These are phyloP conservation scores for Tylopilus vinaceipallidus DNA, from an alignment of 768 basidiomycete species.

Conservation along the genomic window DNA sequence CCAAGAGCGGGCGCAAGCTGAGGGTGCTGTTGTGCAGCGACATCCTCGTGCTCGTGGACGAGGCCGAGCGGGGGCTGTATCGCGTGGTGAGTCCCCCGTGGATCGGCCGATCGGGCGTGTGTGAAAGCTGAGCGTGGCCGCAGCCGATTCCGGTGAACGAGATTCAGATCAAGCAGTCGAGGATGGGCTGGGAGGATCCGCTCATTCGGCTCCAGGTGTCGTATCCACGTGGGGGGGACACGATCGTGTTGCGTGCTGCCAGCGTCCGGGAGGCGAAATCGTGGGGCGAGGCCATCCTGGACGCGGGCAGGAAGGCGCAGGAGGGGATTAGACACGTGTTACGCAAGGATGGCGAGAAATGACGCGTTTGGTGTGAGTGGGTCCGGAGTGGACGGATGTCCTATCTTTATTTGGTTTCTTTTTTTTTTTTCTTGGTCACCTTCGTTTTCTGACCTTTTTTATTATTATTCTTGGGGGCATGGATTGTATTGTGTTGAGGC, in stretches of 20 bases:
- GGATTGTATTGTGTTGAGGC: too few relatives aligned
- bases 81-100: constrained; percentile 56
- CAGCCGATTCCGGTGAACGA: constrained; percentile 78
- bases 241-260: constrained; percentile 55
- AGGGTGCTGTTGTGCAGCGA: constrained; percentile 85
- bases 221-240: constrained; percentile 74
- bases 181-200: constrained; percentile 58
- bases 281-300: constrained; percentile 45
- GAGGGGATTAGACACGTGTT: constrained; percentile 8
- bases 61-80: constrained; percentile 65
- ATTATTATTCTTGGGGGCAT: neutral
- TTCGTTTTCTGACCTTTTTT: neutral
- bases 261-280: constrained; percentile 58
- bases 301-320: constrained; percentile 10
- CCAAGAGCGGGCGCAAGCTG: constrained; percentile 80
- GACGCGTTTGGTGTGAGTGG: neutral
- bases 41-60: constrained; percentile 83
- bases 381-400: constrained; percentile 1
- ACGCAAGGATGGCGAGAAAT: neutral
- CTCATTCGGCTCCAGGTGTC: constrained; percentile 63
- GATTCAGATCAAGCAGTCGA: constrained; percentile 55
- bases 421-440: too few relatives aligned
- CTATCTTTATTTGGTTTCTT: constrained; percentile 8
- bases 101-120: neutral
- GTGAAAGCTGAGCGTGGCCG: too few relatives aligned